Percentiles rank a stretch among this genome's conserved stretches.
Conservation (phyloP, 805 yeast genomes). For the Candida lessepsii region DNA sequence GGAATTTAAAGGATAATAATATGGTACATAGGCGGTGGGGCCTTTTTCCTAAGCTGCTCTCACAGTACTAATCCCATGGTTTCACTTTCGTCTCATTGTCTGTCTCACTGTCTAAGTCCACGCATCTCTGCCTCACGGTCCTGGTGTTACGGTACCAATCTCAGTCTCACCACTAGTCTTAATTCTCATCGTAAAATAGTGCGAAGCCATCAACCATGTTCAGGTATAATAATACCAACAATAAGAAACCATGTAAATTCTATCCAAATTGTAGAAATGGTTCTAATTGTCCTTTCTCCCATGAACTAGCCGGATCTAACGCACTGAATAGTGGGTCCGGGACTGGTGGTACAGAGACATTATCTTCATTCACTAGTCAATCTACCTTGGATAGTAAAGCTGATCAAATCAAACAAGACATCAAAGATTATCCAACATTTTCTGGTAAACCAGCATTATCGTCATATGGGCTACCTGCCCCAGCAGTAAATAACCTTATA, state of each 20-base stretch:
- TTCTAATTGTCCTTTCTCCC: conserved; percentile 26
- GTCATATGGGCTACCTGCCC: conserved; percentile 48
- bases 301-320: conserved; percentile 10
- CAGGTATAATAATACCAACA: conserved; percentile 7
- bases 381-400: conserved; percentile 17
- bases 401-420: conserved; percentile 22
- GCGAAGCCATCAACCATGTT: conserved; percentile 5
- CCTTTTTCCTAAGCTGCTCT: too few relatives aligned
- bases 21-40: too few relatives aligned
- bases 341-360: conserved; percentile 9
- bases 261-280: conserved; percentile 28
- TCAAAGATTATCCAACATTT: conserved; percentile 21
- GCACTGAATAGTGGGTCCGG: not conserved
- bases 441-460: conserved; percentile 38
- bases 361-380: conserved; percentile 16
- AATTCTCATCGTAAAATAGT: not conserved
- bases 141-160: not conserved
- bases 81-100: too few relatives aligned
- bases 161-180: not conserved
- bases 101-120: too few relatives aligned
- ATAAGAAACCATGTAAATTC: conserved; percentile 14
- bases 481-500: conserved; percentile 49
- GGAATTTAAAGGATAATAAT: too few relatives aligned
- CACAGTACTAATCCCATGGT: too few relatives aligned
- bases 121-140: too few relatives aligned